These are phyloP conservation scores for Pyrenula massariospora DNA, from an alignment of 495 filamentous ascomycete genomes.

Conservation along the genomic window DNA sequence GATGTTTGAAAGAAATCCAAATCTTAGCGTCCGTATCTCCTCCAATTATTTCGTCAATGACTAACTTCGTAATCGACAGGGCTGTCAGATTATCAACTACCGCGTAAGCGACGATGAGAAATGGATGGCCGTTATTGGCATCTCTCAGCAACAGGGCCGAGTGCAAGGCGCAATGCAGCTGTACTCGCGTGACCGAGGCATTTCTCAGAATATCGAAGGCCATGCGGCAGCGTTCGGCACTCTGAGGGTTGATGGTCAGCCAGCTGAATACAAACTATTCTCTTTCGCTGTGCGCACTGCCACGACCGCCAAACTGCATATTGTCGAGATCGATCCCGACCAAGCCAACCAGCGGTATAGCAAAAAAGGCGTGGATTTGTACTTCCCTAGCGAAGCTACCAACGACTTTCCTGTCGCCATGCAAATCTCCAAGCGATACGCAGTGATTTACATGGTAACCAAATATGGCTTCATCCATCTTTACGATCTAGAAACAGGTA, in stretches of 20 bases:
- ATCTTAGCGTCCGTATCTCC: slow-evolving; percentile 57
- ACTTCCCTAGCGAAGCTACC: slow-evolving; percentile 87
- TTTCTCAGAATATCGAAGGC: slow-evolving; percentile 96
- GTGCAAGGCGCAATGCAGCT: slow-evolving; percentile 95
- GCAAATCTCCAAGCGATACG: slow-evolving; percentile 92
- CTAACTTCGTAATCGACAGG: slow-evolving; percentile 30
- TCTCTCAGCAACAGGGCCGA: slow-evolving; percentile 81
- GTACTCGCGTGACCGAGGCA: slow-evolving; percentile 87
- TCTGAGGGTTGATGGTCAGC: slow-evolving; percentile 74
- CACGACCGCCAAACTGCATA: slow-evolving; percentile 87
- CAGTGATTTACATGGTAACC: slow-evolving; percentile 90
- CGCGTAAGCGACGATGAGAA: slow-evolving; percentile 89
- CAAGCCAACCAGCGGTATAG: slow-evolving; percentile 73
- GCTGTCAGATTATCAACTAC: slow-evolving; percentile 99
- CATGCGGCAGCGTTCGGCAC: slow-evolving; percentile 94
- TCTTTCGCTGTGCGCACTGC: slow-evolving; percentile 86
- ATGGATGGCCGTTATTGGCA: slow-evolving; percentile 97
- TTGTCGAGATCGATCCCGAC: slow-evolving; percentile 94
- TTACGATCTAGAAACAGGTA: slow-evolving; percentile 91
- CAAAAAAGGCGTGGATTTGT: slow-evolving; percentile 95
- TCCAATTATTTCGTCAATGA: slow-evolving; percentile 8
- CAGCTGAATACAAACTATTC: slow-evolving; percentile 87
- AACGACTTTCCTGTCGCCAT: slow-evolving; percentile 98
- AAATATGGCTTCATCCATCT: slow-evolving; percentile 99
- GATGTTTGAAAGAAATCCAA: slow-evolving; percentile 83